Conservation (phyloP, 495 filamentous ascomycete species). For the Podospora fimiseda region DNA sequence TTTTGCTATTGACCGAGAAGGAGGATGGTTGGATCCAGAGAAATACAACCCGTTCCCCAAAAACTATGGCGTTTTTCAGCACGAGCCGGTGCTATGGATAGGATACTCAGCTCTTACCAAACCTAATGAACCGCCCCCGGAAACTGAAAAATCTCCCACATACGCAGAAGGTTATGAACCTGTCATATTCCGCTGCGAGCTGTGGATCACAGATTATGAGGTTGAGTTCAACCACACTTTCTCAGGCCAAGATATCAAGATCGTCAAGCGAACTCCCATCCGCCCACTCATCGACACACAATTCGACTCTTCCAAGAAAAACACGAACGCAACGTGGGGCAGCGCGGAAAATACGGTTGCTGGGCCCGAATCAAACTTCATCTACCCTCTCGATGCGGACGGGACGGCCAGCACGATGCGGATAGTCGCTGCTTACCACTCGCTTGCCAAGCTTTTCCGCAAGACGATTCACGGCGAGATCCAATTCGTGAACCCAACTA, state of each 20-base stretch:
- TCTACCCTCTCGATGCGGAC: constrained; percentile 18
- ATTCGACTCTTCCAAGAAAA: constrained; percentile 8
- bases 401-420: constrained; percentile 10
- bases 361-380: constrained; percentile 17
- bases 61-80: constrained; percentile 21
- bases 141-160: neutral
- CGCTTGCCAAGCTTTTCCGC: constrained; percentile 18
- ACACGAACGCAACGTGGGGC: constrained; percentile 11
- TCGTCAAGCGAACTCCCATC: constrained; percentile 14
- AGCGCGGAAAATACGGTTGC: constrained; percentile 22
- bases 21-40: constrained; percentile 3
- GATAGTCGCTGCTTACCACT: constrained; percentile 20
- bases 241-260: constrained; percentile 11
- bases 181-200: constrained; percentile 21
- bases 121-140: constrained; percentile 5
- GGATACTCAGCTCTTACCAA: constrained; percentile 10
- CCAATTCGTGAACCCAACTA: constrained; percentile 9
- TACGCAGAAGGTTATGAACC: constrained; percentile 17
- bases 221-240: constrained; percentile 26
- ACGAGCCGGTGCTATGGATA: constrained; percentile 23
- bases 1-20: constrained; percentile 11
- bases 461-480: constrained; percentile 15
- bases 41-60: constrained; percentile 14
- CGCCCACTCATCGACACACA: constrained; percentile 20
- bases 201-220: constrained; percentile 22